These are phyloP conservation scores for Eleusine coracana DNA, from an alignment of 176 grass and related monocot genomes.

Conservation along the genomic window DNA sequence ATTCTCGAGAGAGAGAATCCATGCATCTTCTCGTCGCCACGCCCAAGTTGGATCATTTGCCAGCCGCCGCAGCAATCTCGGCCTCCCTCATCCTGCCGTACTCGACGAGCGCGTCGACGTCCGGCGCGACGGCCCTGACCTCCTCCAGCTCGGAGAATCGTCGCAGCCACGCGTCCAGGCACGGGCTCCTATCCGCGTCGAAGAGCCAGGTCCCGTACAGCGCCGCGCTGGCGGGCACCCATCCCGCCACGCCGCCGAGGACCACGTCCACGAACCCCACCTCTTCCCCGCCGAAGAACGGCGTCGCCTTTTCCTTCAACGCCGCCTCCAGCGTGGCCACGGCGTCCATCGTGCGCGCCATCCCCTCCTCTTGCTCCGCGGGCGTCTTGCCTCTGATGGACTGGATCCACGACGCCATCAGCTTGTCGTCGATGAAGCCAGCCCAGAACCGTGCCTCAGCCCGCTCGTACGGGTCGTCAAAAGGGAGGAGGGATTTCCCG, in stretches of 20 bases:
- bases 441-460: not conserved
- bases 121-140: constrained; percentile 24
- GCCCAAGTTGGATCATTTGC: not conserved
- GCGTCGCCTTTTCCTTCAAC: constrained; percentile 32
- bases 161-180: constrained; percentile 40
- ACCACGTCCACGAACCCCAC: constrained; percentile 45
- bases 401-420: not conserved
- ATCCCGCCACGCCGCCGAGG: constrained; percentile 24
- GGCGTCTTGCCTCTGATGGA: constrained; percentile 14
- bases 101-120: not conserved
- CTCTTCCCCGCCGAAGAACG: constrained; percentile 54
- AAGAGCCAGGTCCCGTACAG: constrained; percentile 20
- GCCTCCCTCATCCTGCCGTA: not conserved
- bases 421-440: not conserved
- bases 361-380: constrained; percentile 21
- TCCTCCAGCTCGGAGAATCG: constrained; percentile 30
- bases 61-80: not conserved
- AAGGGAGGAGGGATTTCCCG: not conserved
- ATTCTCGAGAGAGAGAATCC: too few species aligned
- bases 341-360: not conserved
- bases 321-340: not conserved
- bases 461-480: not conserved
- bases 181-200: constrained; percentile 36
- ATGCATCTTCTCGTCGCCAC: too few species aligned
- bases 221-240: constrained; percentile 8